Conservation (phyloP, 2,329 filamentous ascomycete genomes). For the Sporothrix schenckii region DNA sequence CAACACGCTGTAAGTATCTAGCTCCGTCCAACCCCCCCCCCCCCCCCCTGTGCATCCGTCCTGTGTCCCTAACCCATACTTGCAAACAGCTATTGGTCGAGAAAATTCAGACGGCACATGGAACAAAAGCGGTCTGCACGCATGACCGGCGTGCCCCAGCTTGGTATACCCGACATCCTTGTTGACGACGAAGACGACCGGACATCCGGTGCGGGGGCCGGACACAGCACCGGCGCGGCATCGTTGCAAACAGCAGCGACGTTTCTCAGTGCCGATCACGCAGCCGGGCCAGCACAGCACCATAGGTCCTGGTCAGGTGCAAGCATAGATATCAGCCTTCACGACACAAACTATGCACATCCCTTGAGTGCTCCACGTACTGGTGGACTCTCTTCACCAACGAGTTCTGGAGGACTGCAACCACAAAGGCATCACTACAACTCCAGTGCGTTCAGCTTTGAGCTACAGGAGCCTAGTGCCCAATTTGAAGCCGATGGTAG, state of each 20-base stretch:
- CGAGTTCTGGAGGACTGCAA: constrained; percentile 35
- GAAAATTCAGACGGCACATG: constrained; percentile 75
- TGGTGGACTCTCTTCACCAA: constrained; percentile 39
- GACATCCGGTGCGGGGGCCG: constrained; percentile 37
- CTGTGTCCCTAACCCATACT: background rate
- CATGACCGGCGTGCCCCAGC: constrained; percentile 75
- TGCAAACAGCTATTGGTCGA: constrained; percentile 71
- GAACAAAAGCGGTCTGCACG: constrained; percentile 73
- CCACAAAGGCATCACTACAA: constrained; percentile 46
- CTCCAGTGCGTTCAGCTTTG: constrained; percentile 61
- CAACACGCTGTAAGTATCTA: constrained; percentile 72
- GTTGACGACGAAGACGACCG: constrained; percentile 74
- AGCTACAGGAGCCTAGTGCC: constrained; percentile 53
- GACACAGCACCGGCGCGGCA: constrained; percentile 40
- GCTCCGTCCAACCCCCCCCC: background rate
- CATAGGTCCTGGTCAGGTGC: constrained; percentile 51
- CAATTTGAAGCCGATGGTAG: constrained; percentile 47
- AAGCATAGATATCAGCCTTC: constrained; percentile 49
- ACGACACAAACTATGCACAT: constrained; percentile 51
- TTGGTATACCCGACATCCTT: constrained; percentile 85
- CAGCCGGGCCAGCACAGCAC: constrained; percentile 35
- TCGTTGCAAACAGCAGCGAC: constrained; percentile 37
- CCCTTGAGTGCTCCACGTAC: constrained; percentile 58
- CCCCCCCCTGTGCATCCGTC: background rate
- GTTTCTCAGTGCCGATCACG: constrained; percentile 46